A percentile compares a stretch with the other conserved stretches of the same genome.
Evolutionary conservation across 768 basidiomycete genomes (phyloP).

Genomic region (Pleurotus pulmonarius): DNA sequence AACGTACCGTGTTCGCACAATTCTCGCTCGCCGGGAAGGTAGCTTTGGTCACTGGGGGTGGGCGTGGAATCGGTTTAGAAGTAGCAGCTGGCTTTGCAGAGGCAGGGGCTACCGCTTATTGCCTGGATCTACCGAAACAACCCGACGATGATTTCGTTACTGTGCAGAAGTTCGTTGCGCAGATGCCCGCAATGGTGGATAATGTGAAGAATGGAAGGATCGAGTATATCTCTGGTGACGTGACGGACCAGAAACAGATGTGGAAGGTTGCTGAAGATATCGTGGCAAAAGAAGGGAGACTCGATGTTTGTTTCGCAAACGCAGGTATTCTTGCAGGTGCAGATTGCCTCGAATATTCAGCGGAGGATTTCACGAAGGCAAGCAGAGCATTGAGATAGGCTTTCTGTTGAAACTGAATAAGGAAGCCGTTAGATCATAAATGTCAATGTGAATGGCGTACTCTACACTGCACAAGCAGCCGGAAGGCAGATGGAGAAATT

Average conservation of each 20-base stretch:
- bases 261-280: conserved; percentile 51
- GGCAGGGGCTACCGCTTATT: conserved; percentile 58
- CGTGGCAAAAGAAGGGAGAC: conserved; percentile 51
- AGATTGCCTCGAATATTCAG: conserved; percentile 56
- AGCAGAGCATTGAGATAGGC: conserved; percentile 3
- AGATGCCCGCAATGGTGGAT: conserved; percentile 17
- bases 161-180: conserved; percentile 40
- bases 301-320: conserved; percentile 65
- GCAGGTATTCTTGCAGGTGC: conserved; percentile 54
- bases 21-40: conserved; percentile 33
- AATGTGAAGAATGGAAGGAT: conserved; percentile 23
- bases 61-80: conserved; percentile 53
- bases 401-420: background rate
- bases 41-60: conserved; percentile 36
- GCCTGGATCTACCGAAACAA: conserved; percentile 51
- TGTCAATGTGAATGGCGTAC: conserved; percentile 56
- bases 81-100: conserved; percentile 51
- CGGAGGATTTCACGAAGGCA: conserved; percentile 53
- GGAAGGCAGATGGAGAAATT: conserved; percentile 53
- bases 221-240: conserved; percentile 53
- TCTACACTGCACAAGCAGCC: conserved; percentile 60
- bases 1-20: conserved; percentile 27
- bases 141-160: conserved; percentile 48
- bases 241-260: conserved; percentile 46
- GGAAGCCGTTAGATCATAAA: conserved; percentile 41